Percentiles rank a stretch among this genome's conserved stretches.
Evolutionary conservation across 2,329 filamentous ascomycete genomes (phyloP).

Genomic region (Diaporthe ampelina): DNA sequence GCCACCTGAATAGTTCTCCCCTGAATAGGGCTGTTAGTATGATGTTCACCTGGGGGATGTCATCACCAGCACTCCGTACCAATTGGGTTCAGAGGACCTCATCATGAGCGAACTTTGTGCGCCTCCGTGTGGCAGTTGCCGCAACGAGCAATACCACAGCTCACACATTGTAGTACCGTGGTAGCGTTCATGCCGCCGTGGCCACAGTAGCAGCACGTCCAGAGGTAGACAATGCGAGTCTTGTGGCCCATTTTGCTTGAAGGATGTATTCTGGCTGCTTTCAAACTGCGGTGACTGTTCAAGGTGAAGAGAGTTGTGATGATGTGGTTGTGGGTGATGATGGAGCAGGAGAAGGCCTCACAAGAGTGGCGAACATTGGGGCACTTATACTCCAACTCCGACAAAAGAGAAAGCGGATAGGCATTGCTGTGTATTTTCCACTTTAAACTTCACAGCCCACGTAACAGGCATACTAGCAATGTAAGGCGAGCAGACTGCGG

Average conservation of each 20-base stretch:
- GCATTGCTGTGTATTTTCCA: slow-evolving; percentile 5
- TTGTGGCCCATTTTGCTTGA: neutral
- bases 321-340: neutral
- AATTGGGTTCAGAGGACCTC: neutral
- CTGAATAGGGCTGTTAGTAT: neutral
- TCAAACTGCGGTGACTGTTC: neutral
- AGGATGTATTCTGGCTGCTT: neutral
- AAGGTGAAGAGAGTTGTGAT: neutral
- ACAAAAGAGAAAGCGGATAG: neutral
- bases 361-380: neutral
- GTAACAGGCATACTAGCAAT: neutral
- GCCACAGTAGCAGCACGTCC: slow-evolving; percentile 19
- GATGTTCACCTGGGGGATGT: neutral
- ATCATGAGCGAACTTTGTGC: neutral
- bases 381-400: neutral
- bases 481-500: neutral
- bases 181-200: slow-evolving; percentile 11
- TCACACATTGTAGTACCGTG: neutral
- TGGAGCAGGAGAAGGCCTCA: neutral
- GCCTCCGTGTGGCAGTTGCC: neutral
- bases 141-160: neutral
- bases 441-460: slow-evolving; percentile 23
- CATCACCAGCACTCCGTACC: neutral
- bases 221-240: neutral
- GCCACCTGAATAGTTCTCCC: neutral